A percentile compares a stretch with the other conserved stretches of the same genome.
phyloP scores from a whole-genome alignment of 805 yeast genomes.

The Saccharomycopsis oosterbeekiorum region DNA sequence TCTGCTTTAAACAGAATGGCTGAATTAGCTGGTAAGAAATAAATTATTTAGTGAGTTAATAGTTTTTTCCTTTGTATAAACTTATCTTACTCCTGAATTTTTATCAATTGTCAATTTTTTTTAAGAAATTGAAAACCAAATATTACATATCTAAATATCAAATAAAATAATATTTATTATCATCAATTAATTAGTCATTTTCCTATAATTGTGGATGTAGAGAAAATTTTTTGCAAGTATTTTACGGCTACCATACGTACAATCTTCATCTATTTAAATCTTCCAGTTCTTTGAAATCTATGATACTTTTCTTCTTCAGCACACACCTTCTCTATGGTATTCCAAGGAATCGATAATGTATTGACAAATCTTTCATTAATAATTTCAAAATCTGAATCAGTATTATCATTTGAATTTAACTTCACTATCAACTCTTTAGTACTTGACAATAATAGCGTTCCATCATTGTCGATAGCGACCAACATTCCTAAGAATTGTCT shows the following conservation, averaged over 20 bases:
- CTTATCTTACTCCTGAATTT: background rate
- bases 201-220: background rate
- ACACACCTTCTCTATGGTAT: background rate
- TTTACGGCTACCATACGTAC: background rate
- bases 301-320: background rate
- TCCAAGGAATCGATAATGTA: background rate
- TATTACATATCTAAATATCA: background rate
- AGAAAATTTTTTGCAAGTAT: too few species aligned
- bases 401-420: background rate
- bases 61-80: background rate
- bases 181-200: background rate
- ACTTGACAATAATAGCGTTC: background rate
- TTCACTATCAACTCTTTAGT: background rate
- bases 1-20: slow-evolving; percentile 98
- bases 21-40: slow-evolving; percentile 15
- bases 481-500: background rate
- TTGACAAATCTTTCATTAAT: background rate
- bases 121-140: background rate
- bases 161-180: background rate
- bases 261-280: background rate
- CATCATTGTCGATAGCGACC: background rate
- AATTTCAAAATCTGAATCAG: background rate
- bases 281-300: background rate
- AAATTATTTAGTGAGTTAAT: background rate
- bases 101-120: background rate